These are phyloP conservation scores for Penicillium simplicissimum DNA, from an alignment of 495 filamentous ascomycete genomes.

Conservation along the genomic window DNA sequence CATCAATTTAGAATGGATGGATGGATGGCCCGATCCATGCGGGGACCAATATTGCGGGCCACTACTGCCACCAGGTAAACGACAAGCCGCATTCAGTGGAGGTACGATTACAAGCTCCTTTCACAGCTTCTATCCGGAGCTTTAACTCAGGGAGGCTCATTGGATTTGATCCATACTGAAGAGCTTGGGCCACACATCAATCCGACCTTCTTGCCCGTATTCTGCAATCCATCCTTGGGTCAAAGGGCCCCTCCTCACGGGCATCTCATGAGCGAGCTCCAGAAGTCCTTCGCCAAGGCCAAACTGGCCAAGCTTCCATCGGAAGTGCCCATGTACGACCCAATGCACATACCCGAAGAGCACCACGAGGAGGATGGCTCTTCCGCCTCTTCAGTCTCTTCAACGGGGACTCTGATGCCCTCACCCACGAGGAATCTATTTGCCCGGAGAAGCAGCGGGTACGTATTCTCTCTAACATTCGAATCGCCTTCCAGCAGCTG, in stretches of 20 bases:
- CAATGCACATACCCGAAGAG: conserved; percentile 26
- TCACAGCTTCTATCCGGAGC: neutral
- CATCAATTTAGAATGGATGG: neutral
- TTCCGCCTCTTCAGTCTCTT: conserved; percentile 73
- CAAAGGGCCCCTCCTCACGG: neutral
- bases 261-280: conserved; percentile 76
- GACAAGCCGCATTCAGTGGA: neutral
- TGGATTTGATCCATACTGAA: neutral
- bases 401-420: conserved; percentile 85
- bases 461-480: conserved; percentile 20
- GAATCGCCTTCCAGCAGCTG: neutral
- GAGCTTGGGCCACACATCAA: neutral
- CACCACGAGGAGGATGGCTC: conserved; percentile 64
- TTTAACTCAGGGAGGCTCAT: neutral
- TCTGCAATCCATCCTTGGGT: neutral
- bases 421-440: conserved; percentile 73
- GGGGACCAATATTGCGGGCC: neutral
- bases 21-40: no score
- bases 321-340: conserved; percentile 50
- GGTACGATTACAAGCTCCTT: neutral
- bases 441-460: conserved; percentile 63
- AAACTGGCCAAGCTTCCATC: conserved; percentile 67
- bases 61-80: neutral
- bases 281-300: conserved; percentile 79
- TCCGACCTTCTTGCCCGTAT: neutral